These are phyloP conservation scores for Perkinsus chesapeaki DNA, from an alignment of 169 alveolate species.

Conservation along the genomic window DNA sequence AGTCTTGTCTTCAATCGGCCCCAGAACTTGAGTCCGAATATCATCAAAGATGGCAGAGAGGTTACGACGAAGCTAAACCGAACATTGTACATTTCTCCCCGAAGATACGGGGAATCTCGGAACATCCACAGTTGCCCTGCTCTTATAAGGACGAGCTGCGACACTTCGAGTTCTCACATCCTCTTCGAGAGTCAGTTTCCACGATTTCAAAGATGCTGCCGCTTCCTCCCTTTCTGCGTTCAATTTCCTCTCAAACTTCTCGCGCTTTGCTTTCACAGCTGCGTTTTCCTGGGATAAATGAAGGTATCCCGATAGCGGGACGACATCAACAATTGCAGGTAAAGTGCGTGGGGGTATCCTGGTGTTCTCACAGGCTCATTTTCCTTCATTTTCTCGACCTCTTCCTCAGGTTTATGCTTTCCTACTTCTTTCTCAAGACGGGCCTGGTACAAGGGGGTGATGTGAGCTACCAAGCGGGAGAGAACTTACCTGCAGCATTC, in stretches of 20 bases:
- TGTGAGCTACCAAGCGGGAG: not conserved
- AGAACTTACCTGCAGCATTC: not conserved
- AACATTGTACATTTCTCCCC: too few relatives aligned
- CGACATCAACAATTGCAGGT: too few relatives aligned
- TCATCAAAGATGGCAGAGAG: not conserved
- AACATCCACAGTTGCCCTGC: too few relatives aligned
- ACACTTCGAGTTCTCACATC: not conserved
- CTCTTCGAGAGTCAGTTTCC: not conserved
- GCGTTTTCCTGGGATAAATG: not conserved
- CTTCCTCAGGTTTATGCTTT: not conserved
- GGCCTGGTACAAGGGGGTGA: not conserved
- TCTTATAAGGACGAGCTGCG: not conserved
- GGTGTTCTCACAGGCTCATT: not conserved
- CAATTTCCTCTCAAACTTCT: not conserved
- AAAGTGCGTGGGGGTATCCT: too few relatives aligned
- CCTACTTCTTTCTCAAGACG: not conserved
- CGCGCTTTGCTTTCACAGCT: not conserved
- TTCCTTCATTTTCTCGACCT: not conserved
- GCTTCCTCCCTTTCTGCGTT: not conserved
- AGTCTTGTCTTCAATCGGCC: not conserved
- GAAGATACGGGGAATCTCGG: too few relatives aligned
- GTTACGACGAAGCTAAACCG: not conserved
- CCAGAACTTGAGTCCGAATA: not conserved
- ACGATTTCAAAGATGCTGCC: not conserved
- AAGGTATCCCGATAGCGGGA: too few relatives aligned